Conservation (phyloP, 225 moss, liverwort and hornwort species). For the Ulota crispa region DNA sequence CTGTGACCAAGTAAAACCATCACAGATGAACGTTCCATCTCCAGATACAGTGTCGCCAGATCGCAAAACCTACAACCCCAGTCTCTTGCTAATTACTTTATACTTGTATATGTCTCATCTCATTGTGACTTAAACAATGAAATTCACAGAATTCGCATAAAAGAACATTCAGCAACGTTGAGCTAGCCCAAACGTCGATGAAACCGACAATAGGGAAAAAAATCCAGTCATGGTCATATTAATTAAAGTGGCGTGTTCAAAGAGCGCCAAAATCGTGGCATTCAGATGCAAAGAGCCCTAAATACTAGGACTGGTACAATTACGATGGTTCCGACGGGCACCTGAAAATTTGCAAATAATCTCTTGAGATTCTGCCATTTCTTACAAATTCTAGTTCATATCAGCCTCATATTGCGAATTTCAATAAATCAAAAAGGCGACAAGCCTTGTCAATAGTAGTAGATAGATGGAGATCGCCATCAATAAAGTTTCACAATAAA, state of each 20-base stretch:
- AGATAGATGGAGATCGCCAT: not conserved
- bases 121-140: not conserved
- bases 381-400: not conserved
- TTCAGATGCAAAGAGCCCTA: not conserved
- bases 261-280: not conserved
- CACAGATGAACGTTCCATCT: slow-evolving; percentile 8
- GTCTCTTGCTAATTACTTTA: not conserved
- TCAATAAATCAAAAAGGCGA: not conserved
- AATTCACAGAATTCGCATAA: not conserved
- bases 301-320: not conserved
- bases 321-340: not conserved
- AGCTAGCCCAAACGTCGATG: not conserved
- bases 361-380: not conserved
- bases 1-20: slow-evolving; percentile 29
- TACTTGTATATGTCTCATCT: not conserved
- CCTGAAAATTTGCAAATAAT: not conserved
- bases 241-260: not conserved
- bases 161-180: not conserved
- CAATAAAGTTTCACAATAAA: not conserved
- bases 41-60: not conserved
- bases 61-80: not conserved
- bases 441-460: not conserved
- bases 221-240: not conserved
- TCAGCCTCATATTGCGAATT: not conserved
- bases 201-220: not conserved